Base-by-base conservation (phyloP, 2,329 filamentous ascomycete species). In the Nigrospora sphaerica region DNA sequence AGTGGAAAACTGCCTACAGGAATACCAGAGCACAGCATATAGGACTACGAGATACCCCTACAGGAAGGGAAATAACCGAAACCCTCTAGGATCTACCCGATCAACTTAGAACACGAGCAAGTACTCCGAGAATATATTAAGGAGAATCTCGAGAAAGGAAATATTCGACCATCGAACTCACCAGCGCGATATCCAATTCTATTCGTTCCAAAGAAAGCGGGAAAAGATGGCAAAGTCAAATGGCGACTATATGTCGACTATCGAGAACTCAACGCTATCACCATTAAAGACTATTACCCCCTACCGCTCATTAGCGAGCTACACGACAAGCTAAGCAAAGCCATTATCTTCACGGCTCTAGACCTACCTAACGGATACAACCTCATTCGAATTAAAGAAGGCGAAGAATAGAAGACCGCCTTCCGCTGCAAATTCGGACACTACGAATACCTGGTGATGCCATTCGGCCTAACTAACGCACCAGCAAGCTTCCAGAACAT, bases 391-490 rank as follows among this genome's bases (percentile, higher is more conserved):
- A 55, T 63, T 32, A 45, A 39, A 17, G 36, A 56, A 54, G 47
- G 45, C 16, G 44, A 66, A 28, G 43, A 64, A 52, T 64, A 49
- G 50, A 65, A 64, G 43, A 67, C 45, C 10, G 51, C 46, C n/a
- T 65, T 65, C 49, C 42, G 47, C 23, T 60, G 32, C 13, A 37
- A 42, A 28, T 62, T 54, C 42, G 47, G 52, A 4, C 42, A 56
- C 32, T 66, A 50, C 49, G 49, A 65, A 39, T 65, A 62, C 42
- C 34, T 57, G 28, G 44, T 64, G 17, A 62, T 63, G 46, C 51
- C 49, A 14, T 65, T 66, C 48, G 50, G 54, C 1, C 42, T 64
- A 31, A 57, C 46, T 12, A 56, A 55, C 19, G 45, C 46, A 17
- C 42, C 46, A n/a, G 48, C 48, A 19, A 43, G 40, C 10, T 54